Evolutionary conservation across 768 basidiomycete species (phyloP).

Genomic region (Tulasnella sp.): DNA sequence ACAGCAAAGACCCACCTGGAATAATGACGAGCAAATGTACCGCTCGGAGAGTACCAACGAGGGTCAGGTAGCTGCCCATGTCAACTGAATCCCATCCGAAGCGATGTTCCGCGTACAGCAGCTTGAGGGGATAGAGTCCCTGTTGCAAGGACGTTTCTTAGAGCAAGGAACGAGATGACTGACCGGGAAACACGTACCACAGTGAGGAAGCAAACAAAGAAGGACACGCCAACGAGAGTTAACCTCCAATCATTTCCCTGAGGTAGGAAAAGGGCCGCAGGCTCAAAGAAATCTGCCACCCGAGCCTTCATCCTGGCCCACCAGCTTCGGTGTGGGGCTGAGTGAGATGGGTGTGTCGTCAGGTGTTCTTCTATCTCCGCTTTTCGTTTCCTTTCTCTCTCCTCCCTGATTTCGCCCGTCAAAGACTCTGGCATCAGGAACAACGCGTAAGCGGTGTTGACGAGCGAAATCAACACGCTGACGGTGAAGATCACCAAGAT

Average conservation of each 20-base stretch:
- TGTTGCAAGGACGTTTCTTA: conserved; percentile 26
- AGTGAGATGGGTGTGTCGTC: not conserved
- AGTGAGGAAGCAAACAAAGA: conserved; percentile 59
- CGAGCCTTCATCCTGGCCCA: conserved; percentile 16
- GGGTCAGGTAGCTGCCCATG: conserved; percentile 19
- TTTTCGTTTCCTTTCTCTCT: conserved; percentile 28
- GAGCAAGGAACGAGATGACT: not conserved
- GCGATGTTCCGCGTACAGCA: conserved; percentile 62
- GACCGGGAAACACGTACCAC: conserved; percentile 40
- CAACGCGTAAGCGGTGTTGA: conserved; percentile 51
- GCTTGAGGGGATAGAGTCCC: conserved; percentile 69
- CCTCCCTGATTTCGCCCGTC: conserved; percentile 30
- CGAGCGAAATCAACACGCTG: conserved; percentile 36
- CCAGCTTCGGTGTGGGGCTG: conserved; percentile 6
- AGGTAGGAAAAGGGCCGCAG: conserved; percentile 52
- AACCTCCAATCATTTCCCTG: conserved; percentile 62
- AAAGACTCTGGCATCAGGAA: conserved; percentile 49
- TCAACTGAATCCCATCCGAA: conserved; percentile 18
- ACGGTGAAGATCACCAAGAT: conserved; percentile 49
- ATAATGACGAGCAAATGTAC: conserved; percentile 11
- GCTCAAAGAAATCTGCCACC: conserved; percentile 44
- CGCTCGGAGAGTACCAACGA: conserved; percentile 15
- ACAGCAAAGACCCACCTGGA: conserved; percentile 10
- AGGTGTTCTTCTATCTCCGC: conserved; percentile 29
- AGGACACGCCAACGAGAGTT: conserved; percentile 53